Conservation (phyloP, 495 filamentous ascomycete species). For the Neurospora sublineolata region DNA sequence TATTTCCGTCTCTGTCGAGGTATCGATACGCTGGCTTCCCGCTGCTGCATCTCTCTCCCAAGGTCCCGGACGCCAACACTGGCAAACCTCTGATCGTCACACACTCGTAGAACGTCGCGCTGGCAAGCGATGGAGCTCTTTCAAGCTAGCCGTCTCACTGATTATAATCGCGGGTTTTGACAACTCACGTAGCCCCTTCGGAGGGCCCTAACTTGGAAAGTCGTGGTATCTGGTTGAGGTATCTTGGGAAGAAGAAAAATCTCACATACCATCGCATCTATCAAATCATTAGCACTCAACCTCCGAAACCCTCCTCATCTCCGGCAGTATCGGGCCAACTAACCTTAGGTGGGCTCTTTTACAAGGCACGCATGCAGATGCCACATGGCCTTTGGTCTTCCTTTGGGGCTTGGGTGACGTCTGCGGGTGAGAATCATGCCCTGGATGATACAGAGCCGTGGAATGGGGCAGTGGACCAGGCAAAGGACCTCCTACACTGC, state of each 20-base stretch:
- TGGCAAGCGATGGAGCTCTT: background rate
- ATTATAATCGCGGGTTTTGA: background rate
- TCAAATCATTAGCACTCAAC: conserved; percentile 4
- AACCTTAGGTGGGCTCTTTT: conserved; percentile 83
- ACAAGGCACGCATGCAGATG: conserved; percentile 93
- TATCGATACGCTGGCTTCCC: background rate
- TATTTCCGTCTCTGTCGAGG: background rate
- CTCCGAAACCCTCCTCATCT: background rate
- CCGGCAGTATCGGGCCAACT: conserved; percentile 8
- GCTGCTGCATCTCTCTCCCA: background rate
- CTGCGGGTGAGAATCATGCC: conserved; percentile 26
- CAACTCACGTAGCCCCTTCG: background rate
- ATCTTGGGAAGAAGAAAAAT: background rate
- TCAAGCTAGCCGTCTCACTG: background rate
- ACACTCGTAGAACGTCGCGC: background rate
- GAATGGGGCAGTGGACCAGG: conserved; percentile 22
- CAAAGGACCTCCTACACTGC: conserved; percentile 11
- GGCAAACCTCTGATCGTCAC: background rate
- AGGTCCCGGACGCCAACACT: background rate
- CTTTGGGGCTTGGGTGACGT: conserved; percentile 56
- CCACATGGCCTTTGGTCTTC: conserved; percentile 89
- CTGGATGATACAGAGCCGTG: conserved; percentile 20
- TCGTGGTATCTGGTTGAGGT: background rate
- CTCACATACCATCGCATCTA: conserved; percentile 42
- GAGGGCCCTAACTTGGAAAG: background rate